Percentiles rank a stretch among this genome's conserved stretches.
Evolutionary conservation across 805 yeast species (phyloP).

Genomic region (Schwanniomyces sp.): DNA sequence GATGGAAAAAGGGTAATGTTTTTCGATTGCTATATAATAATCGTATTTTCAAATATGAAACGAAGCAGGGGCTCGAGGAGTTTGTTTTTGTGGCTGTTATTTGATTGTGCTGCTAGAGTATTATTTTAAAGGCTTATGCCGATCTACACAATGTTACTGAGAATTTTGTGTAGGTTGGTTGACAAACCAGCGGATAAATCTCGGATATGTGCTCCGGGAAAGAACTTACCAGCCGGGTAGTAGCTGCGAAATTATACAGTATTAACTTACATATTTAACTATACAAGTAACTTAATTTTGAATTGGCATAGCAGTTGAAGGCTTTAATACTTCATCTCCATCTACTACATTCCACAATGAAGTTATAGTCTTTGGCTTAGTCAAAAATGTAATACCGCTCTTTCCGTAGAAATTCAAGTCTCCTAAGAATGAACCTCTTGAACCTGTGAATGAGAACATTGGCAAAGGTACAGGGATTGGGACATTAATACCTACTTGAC

Average conservation of each 20-base stretch:
- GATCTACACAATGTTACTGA: no score
- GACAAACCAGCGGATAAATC: no score
- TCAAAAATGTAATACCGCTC: conserved; percentile 69
- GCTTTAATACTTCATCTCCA: conserved; percentile 45
- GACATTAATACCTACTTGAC: conserved; percentile 76
- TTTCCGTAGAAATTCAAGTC: conserved; percentile 80
- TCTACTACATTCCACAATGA: conserved; percentile 61
- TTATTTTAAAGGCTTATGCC: no score
- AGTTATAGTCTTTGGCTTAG: conserved; percentile 76
- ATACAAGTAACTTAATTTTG: conserved; percentile 35
- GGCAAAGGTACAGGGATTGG: conserved; percentile 83
- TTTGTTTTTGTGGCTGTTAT: no score
- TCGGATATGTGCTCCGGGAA: no score
- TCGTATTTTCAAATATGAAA: no score
- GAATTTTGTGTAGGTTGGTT: no score
- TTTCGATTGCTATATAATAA: no score
- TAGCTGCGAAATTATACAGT: background rate
- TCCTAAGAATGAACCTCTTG: conserved; percentile 72
- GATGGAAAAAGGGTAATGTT: no score
- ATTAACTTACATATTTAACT: background rate
- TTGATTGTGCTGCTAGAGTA: no score
- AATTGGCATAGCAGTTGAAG: conserved; percentile 69
- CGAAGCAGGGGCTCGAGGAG: no score
- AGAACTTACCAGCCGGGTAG: background rate
- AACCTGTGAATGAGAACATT: conserved; percentile 78